phyloP scores from a whole-genome alignment of 441 rosid species.

The Manihot esculenta region DNA sequence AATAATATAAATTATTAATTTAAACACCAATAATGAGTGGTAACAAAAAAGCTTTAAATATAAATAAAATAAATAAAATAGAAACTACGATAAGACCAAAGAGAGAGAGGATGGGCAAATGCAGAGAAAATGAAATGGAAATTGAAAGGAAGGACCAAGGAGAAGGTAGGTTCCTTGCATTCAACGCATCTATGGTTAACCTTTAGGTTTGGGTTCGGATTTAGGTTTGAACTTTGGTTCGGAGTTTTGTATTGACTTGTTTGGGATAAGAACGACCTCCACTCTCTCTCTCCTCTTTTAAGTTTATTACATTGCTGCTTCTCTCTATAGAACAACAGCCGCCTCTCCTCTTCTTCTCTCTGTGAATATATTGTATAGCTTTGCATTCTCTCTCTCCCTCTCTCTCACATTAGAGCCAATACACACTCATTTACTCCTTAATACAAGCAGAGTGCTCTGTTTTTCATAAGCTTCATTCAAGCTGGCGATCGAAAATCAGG shows the following conservation, averaged over 20 bases:
- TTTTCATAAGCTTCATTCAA: constrained; percentile 25
- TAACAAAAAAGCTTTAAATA: not conserved
- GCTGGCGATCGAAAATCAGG: constrained; percentile 93
- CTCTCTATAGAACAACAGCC: not conserved
- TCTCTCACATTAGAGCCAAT: constrained; percentile 6
- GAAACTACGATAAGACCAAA: constrained; percentile 26
- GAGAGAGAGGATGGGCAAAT: not conserved
- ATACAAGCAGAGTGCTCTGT: constrained; percentile 19
- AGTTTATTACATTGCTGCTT: not conserved
- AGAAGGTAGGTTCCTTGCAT: constrained; percentile 65
- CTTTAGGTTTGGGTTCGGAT: constrained; percentile 17
- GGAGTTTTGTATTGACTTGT: constrained; percentile 41
- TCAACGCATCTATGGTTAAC: constrained; percentile 55
- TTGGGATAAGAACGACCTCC: constrained; percentile 63
- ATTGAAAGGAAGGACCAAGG: constrained; percentile 37
- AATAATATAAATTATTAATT: too few species aligned
- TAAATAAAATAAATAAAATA: not conserved
- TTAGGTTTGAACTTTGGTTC: constrained; percentile 48
- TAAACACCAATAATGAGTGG: constrained; percentile 8
- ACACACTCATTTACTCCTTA: constrained; percentile 22
- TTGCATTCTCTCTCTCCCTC: constrained; percentile 11
- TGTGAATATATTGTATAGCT: not conserved
- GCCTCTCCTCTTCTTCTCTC: not conserved
- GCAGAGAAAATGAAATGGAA: constrained; percentile 37
- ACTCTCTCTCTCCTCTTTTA: not conserved